Evolutionary conservation across 2,329 filamentous ascomycete species (phyloP), one percentile per base, ranked within the genome.

Genomic region (Thielaviopsis cerberus): DNA sequence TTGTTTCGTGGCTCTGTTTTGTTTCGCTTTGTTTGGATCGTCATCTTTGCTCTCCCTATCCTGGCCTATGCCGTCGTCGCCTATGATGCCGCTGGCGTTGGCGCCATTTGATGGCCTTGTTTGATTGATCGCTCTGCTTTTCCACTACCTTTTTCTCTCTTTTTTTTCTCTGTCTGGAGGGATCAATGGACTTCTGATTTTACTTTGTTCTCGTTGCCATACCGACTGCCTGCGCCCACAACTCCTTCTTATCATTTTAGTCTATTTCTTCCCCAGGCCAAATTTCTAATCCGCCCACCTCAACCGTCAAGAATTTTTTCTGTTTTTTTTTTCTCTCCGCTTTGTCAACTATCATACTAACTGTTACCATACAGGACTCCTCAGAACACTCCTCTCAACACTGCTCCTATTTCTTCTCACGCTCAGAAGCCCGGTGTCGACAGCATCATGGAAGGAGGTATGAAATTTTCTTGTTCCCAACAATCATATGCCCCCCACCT

Each of bases 381-480:
- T 68, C 92, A 98, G 75, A 98, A 98, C 77, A 98, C 92, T 59
- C 92, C 92, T 65, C 86, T 88, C 64, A 89, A 83, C 74, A 90
- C 91, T 76, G 92, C 94, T 65, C 92, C 92, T 64, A 97, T 98
- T 74, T 94, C 90, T 57, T 97, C 91, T 62, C 91, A 92, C 73
- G 92, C 94, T 65, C 89, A 95, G 75, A 88, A 95, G 74, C 92
- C 92, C 62, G 88, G 86, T 64, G 85, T 98, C 63, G 77, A 88
- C 64, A 96, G 88, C 72, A 97, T 98, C 76, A 92, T 91, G 72
- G 92, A 98, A 82, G 34, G 34, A n/a, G 92, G 92, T 97, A n/a
- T n/a, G n/a, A 74, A 72, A 80, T 76, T 48, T 45, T 53, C 59
- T 51, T 22, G n/a, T 22, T 30, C 17, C 41, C 27, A 24, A 5